These are phyloP conservation scores for Herpetomonas samuelpessoai DNA, from an alignment of 208 protist genomes.

Conservation along the genomic window DNA sequence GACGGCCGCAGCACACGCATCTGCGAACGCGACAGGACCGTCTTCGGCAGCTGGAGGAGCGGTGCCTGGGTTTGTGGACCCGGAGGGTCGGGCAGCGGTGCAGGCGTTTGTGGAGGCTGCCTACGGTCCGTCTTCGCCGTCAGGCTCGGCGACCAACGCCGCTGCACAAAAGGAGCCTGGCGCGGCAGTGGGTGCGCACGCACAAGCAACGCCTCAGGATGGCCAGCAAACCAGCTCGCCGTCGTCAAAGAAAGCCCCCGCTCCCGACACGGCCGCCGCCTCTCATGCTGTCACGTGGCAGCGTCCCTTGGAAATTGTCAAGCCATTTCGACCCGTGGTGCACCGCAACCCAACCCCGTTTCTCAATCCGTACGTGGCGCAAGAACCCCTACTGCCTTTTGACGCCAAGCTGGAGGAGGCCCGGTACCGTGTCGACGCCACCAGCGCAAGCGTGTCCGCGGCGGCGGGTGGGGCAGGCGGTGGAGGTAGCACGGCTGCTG, in stretches of 20 bases:
- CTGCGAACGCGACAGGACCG: neutral
- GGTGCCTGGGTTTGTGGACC: conserved; percentile 10
- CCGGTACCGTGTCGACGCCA: conserved; percentile 8
- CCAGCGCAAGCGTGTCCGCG: neutral
- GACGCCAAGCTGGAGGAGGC: conserved; percentile 39
- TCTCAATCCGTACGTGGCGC: conserved; percentile 64
- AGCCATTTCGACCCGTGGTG: conserved; percentile 89
- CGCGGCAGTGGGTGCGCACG: neutral
- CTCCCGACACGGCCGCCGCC: neutral
- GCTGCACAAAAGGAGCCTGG: conserved; percentile 2
- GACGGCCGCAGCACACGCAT: neutral
- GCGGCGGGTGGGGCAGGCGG: neutral
- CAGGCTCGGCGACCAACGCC: neutral
- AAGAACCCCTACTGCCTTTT: conserved; percentile 23
- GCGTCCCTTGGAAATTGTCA: conserved; percentile 62
- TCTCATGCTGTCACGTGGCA: conserved; percentile 46
- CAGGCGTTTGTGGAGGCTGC: conserved; percentile 13
- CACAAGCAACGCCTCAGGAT: no score
- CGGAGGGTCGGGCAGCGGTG: conserved; percentile 15
- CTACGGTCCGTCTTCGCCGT: neutral
- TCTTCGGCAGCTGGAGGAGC: neutral
- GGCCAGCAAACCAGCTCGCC: neutral
- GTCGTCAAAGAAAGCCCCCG: neutral
- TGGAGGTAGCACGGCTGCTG: conserved; percentile 1
- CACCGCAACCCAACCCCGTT: conserved; percentile 84